Evolutionary conservation across 73 alveolate species (phyloP).

Genomic region (Paraurostyla sp.): DNA sequence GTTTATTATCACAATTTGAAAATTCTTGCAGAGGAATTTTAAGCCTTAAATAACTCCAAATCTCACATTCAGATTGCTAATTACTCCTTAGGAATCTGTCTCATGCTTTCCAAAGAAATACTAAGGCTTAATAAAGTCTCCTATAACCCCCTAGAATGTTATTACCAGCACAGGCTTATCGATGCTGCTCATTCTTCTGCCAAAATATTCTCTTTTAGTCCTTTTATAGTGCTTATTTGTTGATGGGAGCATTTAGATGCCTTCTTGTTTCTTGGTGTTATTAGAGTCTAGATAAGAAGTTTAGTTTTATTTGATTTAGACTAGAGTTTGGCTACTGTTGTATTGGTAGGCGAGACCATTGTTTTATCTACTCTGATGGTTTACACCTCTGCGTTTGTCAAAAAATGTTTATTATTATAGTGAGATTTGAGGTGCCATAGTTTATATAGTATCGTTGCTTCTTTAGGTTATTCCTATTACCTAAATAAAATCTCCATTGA

Average conservation of each 20-base stretch:
- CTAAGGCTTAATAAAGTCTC: constrained; percentile 19
- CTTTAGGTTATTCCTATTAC: constrained; percentile 24
- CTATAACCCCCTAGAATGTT: constrained; percentile 54
- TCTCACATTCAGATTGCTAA: constrained; percentile 12
- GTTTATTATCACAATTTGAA: constrained; percentile 32
- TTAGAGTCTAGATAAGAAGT: neutral
- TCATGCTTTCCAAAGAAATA: neutral
- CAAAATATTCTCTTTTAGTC: constrained; percentile 50
- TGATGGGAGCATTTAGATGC: constrained; percentile 47
- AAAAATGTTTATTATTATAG: neutral
- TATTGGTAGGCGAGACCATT: neutral
- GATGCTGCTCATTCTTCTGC: constrained; percentile 44
- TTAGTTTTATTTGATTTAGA: neutral
- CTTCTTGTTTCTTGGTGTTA: neutral
- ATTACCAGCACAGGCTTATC: constrained; percentile 44
- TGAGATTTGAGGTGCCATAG: neutral
- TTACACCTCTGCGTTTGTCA: neutral
- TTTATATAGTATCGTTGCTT: neutral
- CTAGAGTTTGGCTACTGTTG: neutral
- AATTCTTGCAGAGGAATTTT: neutral
- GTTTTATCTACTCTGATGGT: neutral
- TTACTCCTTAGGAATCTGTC: neutral
- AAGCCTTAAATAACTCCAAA: constrained; percentile 33
- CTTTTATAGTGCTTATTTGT: constrained; percentile 25
- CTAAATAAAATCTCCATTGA: neutral